Base-by-base conservation (phyloP, 306 rosid genomes). In the Trichosanthes cucumerina region DNA sequence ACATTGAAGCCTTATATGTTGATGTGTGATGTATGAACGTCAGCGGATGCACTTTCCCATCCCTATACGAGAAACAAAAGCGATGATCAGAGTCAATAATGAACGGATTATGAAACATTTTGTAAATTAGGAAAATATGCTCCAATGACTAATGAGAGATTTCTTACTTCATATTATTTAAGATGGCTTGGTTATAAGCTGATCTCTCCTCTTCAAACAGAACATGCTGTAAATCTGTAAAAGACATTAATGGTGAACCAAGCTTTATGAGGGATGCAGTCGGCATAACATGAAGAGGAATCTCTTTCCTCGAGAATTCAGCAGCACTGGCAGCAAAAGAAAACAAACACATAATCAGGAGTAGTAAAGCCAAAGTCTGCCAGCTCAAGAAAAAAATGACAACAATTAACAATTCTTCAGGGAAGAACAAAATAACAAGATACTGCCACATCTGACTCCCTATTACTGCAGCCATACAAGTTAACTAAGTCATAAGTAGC, bases 1-100 rank as follows among this genome's bases (percentile, higher is more conserved):
- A 92, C 89, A 96, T 84, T 76, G 99, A 96, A 87, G 99, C 91
- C 84, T 96, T 98, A 83, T 96, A 96, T 38, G 96, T 96, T 79
- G 99, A 92, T 41, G 99, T 84, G 84, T 96, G 98, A 82, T 96
- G 98, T 83, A 96, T 82, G 85, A 86, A 96, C 72, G 91, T 84
- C 76, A 96, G 93, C 8, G 99, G 99, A 87, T 96, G 99, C 86
- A 87, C 84, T 88, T 89, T 93, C 76, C 91, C 95, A 59, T 89
- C 96, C 90, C 99, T 96, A 82, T 96, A 82, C 16, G 82, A 66
- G 76, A 75, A 80, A 60, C 49, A 72, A 4, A 44, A 81, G 46
- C 79, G 8, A 71, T 60, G 71, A 84, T 71, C 77, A 82, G 79
- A 62, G 70, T 65, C 64, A 79, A 62, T 46, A 62, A 43, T 16